phyloP scores from a whole-genome alignment of 805 yeast species.

The Metschnikowia lachancei region DNA sequence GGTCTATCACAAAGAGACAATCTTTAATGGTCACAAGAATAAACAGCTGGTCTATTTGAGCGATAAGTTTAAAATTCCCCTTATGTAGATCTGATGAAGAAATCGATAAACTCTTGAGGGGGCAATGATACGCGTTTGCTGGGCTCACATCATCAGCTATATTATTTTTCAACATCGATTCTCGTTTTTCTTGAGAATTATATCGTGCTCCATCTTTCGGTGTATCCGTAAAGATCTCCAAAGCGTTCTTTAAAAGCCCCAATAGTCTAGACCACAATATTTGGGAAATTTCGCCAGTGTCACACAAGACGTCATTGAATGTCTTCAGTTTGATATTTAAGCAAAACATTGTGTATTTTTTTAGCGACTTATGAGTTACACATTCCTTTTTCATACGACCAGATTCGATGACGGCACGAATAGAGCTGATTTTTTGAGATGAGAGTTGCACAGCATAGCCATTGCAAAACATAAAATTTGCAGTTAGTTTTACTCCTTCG shows the following conservation, averaged over 20 bases:
- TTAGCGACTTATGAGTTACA: neutral
- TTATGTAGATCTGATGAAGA: neutral
- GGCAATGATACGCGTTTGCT: too few relatives aligned
- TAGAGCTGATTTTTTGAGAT: neutral
- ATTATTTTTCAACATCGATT: too few relatives aligned
- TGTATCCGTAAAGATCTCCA: neutral
- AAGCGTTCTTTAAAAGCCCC: neutral
- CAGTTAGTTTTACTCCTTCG: neutral
- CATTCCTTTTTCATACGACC: neutral
- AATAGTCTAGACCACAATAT: neutral
- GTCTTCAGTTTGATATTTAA: neutral
- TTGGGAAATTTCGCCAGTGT: neutral
- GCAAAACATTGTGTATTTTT: neutral
- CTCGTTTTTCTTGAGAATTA: neutral
- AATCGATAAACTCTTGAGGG: too few relatives aligned
- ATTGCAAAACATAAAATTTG: neutral
- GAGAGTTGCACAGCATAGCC: neutral
- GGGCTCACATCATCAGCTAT: too few relatives aligned
- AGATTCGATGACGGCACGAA: neutral
- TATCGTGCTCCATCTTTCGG: neutral
- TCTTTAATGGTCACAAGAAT: conserved; percentile 39
- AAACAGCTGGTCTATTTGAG: conserved; percentile 65
- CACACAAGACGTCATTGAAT: too few relatives aligned
- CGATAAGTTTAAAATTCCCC: neutral
- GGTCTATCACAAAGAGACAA: conserved; percentile 54